Percentiles rank a stretch among this genome's conserved stretches.
phyloP scores from a whole-genome alignment of 2,329 filamentous ascomycete genomes.

The Polytolypa hystricis region DNA sequence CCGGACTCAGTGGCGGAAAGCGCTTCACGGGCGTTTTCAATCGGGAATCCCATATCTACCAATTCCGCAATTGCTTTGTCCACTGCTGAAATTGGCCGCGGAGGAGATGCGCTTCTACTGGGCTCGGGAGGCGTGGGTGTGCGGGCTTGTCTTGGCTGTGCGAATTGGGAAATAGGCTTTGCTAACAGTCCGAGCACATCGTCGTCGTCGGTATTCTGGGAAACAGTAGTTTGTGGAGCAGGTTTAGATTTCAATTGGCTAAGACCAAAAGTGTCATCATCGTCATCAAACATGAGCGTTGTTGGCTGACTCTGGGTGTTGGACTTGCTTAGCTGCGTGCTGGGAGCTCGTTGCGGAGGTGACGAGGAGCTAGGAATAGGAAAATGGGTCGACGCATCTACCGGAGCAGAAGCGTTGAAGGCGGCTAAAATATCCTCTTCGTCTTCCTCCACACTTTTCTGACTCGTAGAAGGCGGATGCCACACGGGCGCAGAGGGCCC shows the following conservation, averaged over 20 bases:
- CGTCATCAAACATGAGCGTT: constrained; percentile 42
- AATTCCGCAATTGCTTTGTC: constrained; percentile 78
- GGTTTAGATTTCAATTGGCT: constrained; percentile 43
- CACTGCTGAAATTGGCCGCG: constrained; percentile 40
- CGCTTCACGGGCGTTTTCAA: constrained; percentile 70
- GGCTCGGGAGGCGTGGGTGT: constrained; percentile 11
- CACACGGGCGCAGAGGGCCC: background rate
- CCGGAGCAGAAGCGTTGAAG: constrained; percentile 48
- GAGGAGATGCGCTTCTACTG: constrained; percentile 4
- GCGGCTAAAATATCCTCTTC: constrained; percentile 52
- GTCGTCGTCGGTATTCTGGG: constrained; percentile 43
- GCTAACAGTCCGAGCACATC: constrained; percentile 52
- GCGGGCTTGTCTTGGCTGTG: constrained; percentile 10
- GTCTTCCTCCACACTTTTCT: constrained; percentile 19
- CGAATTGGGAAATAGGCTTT: constrained; percentile 46
- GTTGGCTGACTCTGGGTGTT: constrained; percentile 11
- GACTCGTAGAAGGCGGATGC: background rate
- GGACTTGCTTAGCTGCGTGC: constrained; percentile 5
- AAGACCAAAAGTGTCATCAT: constrained; percentile 81
- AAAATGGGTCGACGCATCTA: constrained; percentile 50
- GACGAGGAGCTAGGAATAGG: constrained; percentile 33
- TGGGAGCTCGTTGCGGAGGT: constrained; percentile 18
- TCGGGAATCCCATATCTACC: constrained; percentile 87
- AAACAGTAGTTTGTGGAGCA: constrained; percentile 32
- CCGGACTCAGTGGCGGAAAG: constrained; percentile 70